A percentile compares a stretch with the other conserved stretches of the same genome.
These are phyloP conservation scores for Hanseniaspora vineae DNA, from an alignment of 805 yeast genomes.

Conservation along the genomic window DNA sequence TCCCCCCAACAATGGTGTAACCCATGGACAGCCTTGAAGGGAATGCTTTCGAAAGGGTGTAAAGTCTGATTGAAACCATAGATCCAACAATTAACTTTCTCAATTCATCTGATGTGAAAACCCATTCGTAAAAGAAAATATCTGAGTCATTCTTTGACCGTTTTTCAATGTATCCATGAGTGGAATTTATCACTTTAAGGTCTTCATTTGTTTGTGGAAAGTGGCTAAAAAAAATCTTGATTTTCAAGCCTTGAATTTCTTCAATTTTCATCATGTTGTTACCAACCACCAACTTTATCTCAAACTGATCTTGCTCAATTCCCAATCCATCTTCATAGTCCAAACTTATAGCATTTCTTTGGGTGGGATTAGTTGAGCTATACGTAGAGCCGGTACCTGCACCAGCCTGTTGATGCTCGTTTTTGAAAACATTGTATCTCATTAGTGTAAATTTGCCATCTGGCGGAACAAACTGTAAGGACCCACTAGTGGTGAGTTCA, in stretches of 20 bases:
- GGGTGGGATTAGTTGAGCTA: neutral
- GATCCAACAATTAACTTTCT: neutral
- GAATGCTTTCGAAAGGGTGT: neutral
- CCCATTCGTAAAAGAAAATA: neutral
- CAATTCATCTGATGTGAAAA: neutral
- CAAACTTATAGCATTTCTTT: conserved; percentile 12
- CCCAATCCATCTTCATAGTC: conserved; percentile 24
- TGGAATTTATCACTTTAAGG: neutral
- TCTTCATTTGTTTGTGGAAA: neutral
- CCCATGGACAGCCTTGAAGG: neutral
- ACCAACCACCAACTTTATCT: conserved; percentile 8
- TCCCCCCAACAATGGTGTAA: neutral
- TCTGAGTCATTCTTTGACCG: neutral
- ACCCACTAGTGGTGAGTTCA: too few relatives aligned
- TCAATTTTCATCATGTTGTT: neutral
- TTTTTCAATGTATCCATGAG: neutral
- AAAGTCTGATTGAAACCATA: neutral
- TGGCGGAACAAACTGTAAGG: conserved; percentile 68
- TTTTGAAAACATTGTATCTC: conserved; percentile 49
- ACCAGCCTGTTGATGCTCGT: conserved; percentile 3
- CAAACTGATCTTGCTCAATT: conserved; percentile 27
- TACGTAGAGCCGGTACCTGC: neutral
- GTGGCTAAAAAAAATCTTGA: neutral
- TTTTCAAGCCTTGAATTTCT: neutral
- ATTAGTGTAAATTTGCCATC: conserved; percentile 61